Evolutionary conservation across 768 basidiomycete genomes (phyloP), one percentile per base, ranked within the genome.

Genomic region (Leucogyrophana mollusca): DNA sequence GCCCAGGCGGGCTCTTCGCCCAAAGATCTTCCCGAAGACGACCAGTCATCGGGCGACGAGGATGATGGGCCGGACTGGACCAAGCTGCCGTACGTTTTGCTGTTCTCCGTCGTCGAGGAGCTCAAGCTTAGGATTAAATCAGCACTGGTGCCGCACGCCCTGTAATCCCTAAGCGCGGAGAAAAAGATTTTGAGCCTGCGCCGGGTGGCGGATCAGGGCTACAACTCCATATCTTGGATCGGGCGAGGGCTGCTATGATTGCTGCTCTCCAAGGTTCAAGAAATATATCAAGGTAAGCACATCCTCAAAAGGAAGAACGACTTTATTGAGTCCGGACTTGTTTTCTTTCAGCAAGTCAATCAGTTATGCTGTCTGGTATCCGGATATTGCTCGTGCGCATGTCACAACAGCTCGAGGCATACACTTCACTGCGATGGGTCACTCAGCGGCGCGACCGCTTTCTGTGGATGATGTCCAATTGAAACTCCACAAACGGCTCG

Each of bases 131-230:
- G 13, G 35, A 41, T 16, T 34, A 40, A 32, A 46, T 44, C 40
- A 47, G 52, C n/a, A 16, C 42, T 33, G 64, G 56, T 9, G 55
- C 56, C 13, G 56, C 66, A 4, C 78, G 84, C 33, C 88, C 87
- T 2, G 73, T 88, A 5, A 94, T 99, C 41, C 96, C 96, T 5
- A 94, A 90, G 65, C 81, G 96, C 21, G 96, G 96, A 2, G 96
- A 98, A 67, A 98, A 99, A 62, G 94, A 98, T 53, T 98, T 93
- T 54, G 95, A 98, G 62, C 96, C 96, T 2, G 73, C 73, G 54
- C 58, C 70, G 17, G 72, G 71, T 8, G 60, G 79, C 9, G 88
- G 86, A 5, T 85, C 90, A 9, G 80, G 79, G 10, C 70, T 91
- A 10, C 96, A 98, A 59, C 67, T 82, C 21, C 86, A 91, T 67